Conservation (phyloP, 805 yeast species). For the Kregervanrija delftensis region DNA sequence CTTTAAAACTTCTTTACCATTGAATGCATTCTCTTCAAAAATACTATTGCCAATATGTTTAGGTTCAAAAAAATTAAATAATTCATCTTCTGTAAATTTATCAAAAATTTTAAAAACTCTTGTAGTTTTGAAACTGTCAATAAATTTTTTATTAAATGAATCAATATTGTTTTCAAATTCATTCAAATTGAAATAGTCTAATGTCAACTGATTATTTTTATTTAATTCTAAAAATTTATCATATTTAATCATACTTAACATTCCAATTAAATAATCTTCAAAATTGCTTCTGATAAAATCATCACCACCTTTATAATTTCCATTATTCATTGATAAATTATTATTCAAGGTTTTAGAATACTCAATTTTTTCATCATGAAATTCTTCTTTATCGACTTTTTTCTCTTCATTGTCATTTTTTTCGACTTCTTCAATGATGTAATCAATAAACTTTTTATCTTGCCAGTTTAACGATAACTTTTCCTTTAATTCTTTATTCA, state of each 20-base stretch:
- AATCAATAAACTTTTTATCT: constrained; percentile 73
- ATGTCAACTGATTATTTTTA: constrained; percentile 23
- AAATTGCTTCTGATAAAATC: constrained; percentile 83
- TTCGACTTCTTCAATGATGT: constrained; percentile 43
- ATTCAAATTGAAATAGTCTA: constrained; percentile 16
- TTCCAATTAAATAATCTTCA: constrained; percentile 80
- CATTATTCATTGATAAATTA: constrained; percentile 34
- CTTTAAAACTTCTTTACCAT: constrained; percentile 1
- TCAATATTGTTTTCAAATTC: constrained; percentile 18
- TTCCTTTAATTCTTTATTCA: constrained; percentile 36
- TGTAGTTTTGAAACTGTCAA: constrained; percentile 47
- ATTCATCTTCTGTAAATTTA: constrained; percentile 55
- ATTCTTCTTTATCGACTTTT: constrained; percentile 26
- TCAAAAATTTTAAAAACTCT: constrained; percentile 50
- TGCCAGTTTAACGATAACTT: constrained; percentile 42
- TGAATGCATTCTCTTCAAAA: constrained; percentile 3
- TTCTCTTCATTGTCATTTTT: constrained; percentile 21
- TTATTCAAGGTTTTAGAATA: constrained; percentile 20
- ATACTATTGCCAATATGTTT: constrained; percentile 20
- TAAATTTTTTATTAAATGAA: constrained; percentile 30
- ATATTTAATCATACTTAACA: constrained; percentile 68
- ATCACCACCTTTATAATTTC: constrained; percentile 59
- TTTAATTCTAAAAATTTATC: constrained; percentile 39
- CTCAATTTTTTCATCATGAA: constrained; percentile 5
- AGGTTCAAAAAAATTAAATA: constrained; percentile 40